phyloP scores from a whole-genome alignment of 1,284 basidiomycete species.

The Laetiporus sulphureus region DNA sequence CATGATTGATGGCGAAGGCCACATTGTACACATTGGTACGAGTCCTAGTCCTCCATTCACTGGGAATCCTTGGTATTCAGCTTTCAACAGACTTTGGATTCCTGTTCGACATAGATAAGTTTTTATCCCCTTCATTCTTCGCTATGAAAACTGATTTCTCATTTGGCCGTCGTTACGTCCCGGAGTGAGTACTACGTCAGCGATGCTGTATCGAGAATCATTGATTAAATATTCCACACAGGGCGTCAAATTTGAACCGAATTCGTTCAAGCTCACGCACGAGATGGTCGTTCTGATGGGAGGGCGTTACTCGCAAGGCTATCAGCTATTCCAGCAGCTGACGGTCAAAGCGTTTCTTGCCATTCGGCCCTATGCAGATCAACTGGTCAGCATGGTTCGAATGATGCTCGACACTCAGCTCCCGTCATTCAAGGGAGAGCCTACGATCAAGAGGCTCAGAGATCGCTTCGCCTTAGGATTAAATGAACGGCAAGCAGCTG shows the following conservation, averaged over 20 bases:
- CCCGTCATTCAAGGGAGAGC: constrained; percentile 95
- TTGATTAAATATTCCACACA: constrained; percentile 24
- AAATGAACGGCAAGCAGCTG: constrained; percentile 87
- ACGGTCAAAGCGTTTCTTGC: constrained; percentile 96
- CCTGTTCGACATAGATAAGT: constrained; percentile 97
- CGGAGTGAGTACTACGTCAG: constrained; percentile 22
- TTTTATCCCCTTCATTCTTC: constrained; percentile 7
- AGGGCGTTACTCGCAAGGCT: constrained; percentile 88
- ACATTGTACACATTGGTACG: constrained; percentile 90
- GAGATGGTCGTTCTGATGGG: constrained; percentile 99
- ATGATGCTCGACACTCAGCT: constrained; percentile 95
- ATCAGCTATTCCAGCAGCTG: constrained; percentile 88
- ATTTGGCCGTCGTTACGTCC: constrained; percentile 32
- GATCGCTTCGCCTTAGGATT: constrained; percentile 85
- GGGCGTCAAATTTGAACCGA: constrained; percentile 97
- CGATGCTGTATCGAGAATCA: background rate
- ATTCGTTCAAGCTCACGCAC: constrained; percentile 95
- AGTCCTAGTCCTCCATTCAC: no score
- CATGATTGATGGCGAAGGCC: constrained; percentile 97
- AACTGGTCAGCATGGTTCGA: constrained; percentile 83
- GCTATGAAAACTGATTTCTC: constrained; percentile 11
- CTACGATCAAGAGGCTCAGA: constrained; percentile 80
- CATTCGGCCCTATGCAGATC: constrained; percentile 85
- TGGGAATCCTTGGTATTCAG: no score
- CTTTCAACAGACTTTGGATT: constrained; percentile 94